Percentiles rank a stretch among this genome's conserved stretches.
Evolutionary conservation across 345 rosid genomes (phyloP).

Genomic region (Syzygium aqueum): DNA sequence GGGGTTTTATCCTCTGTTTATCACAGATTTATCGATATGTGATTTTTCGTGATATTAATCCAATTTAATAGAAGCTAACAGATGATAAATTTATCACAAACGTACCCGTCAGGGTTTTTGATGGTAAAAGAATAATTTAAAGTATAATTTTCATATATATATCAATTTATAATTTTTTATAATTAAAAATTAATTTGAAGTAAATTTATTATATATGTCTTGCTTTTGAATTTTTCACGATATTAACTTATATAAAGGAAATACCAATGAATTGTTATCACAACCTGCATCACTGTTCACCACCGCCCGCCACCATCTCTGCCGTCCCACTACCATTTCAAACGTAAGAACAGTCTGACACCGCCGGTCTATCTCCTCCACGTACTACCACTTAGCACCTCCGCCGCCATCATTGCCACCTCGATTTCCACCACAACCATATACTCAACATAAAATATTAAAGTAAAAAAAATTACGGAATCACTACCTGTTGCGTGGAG

Average conservation of each 20-base stretch:
- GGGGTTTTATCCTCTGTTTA: too few species aligned
- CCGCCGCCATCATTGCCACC: background rate
- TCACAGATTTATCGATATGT: fast-evolving
- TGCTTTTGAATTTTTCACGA: too few species aligned
- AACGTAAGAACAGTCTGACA: background rate
- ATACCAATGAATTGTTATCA: background rate
- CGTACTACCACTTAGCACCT: background rate
- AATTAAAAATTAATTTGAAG: too few species aligned
- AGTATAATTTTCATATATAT: too few species aligned
- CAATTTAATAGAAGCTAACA: too few species aligned
- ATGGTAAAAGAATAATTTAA: too few species aligned
- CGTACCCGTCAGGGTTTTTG: fast-evolving
- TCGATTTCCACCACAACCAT: background rate
- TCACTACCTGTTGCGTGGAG: background rate
- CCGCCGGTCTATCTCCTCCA: background rate
- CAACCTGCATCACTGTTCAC: background rate
- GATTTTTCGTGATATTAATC: too few species aligned
- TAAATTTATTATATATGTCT: too few species aligned
- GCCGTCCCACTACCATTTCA: background rate
- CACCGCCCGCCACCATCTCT: background rate
- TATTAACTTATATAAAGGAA: background rate
- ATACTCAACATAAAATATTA: background rate
- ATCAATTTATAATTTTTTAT: too few species aligned
- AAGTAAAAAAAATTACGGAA: background rate
- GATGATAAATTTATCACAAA: too few species aligned